Conservation (phyloP, 208 protist species). For the Wallacemonas collosoma region DNA sequence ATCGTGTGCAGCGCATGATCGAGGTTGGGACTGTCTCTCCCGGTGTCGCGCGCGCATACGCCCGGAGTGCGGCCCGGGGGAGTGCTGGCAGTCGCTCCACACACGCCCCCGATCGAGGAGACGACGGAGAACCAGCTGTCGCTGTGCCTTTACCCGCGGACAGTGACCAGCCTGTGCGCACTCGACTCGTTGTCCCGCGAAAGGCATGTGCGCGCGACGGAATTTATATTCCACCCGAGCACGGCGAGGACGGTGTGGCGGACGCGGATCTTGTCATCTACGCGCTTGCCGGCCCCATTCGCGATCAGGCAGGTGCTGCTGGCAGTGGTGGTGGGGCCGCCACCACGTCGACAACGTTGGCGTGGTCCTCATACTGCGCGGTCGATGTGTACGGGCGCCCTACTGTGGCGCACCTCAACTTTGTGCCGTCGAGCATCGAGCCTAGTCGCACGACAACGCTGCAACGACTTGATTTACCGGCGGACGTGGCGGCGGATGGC, state of each 20-base stretch:
- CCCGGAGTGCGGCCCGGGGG: too few species aligned
- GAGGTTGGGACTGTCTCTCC: constrained; percentile 16
- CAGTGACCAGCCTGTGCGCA: not conserved
- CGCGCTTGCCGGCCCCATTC: constrained; percentile 39
- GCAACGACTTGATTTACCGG: not conserved
- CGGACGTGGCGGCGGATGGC: not conserved
- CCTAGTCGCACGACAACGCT: constrained; percentile 8
- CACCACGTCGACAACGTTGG: constrained; percentile 31
- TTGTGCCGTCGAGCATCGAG: constrained; percentile 44
- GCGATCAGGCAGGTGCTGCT: constrained; percentile 15
- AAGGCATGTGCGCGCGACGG: constrained; percentile 26
- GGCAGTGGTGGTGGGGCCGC: not conserved
- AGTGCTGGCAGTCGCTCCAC: too few species aligned
- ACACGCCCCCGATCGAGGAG: not conserved
- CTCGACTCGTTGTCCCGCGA: constrained; percentile 29
- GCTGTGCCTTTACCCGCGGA: not conserved
- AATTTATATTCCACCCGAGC: constrained; percentile 31
- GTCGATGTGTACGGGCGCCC: constrained; percentile 35
- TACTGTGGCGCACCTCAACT: constrained; percentile 51
- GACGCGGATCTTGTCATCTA: constrained; percentile 66
- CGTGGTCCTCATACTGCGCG: constrained; percentile 53
- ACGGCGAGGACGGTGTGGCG: constrained; percentile 34
- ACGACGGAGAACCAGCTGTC: not conserved
- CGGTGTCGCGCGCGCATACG: not conserved
- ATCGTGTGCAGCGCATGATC: constrained; percentile 35